Evolutionary conservation across 2,329 filamentous ascomycete genomes (phyloP).

Genomic region (Tolypocladium amazonense): DNA sequence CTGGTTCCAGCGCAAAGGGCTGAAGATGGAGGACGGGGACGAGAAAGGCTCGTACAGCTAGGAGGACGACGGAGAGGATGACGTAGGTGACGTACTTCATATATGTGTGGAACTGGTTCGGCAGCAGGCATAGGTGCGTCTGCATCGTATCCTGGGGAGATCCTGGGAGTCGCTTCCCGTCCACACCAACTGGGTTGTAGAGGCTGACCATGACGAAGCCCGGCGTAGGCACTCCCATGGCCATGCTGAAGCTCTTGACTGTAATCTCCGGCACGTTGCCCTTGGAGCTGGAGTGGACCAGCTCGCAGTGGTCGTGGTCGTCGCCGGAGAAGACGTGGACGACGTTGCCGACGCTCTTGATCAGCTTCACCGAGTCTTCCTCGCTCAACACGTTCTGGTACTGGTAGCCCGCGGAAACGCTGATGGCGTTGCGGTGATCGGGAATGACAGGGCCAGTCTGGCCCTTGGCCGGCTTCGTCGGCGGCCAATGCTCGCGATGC

Average conservation of each 20-base stretch:
- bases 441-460: conserved; percentile 40
- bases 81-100: conserved; percentile 63
- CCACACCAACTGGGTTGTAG: conserved; percentile 75
- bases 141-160: conserved; percentile 55
- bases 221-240: conserved; percentile 84
- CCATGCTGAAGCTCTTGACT: conserved; percentile 90
- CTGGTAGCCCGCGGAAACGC: conserved; percentile 73
- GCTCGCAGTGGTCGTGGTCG: conserved; percentile 95
- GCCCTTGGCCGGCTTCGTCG: conserved; percentile 49
- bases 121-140: conserved; percentile 81
- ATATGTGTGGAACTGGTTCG: conserved; percentile 78
- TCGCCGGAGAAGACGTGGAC: conserved; percentile 87
- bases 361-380: conserved; percentile 62
- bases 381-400: conserved; percentile 90
- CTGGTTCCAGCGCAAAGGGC: conserved; percentile 40
- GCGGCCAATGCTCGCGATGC: conserved; percentile 73
- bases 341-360: conserved; percentile 72
- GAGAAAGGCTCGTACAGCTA: conserved; percentile 44
- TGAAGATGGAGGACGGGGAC: conserved; percentile 43
- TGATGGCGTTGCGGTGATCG: conserved; percentile 70
- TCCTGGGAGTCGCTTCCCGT: conserved; percentile 35
- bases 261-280: conserved; percentile 71
- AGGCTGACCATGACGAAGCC: conserved; percentile 83
- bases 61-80: conserved; percentile 36
- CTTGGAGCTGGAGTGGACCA: conserved; percentile 63